phyloP scores from a whole-genome alignment of 208 protist genomes.

The Wallacemonas sp. region DNA sequence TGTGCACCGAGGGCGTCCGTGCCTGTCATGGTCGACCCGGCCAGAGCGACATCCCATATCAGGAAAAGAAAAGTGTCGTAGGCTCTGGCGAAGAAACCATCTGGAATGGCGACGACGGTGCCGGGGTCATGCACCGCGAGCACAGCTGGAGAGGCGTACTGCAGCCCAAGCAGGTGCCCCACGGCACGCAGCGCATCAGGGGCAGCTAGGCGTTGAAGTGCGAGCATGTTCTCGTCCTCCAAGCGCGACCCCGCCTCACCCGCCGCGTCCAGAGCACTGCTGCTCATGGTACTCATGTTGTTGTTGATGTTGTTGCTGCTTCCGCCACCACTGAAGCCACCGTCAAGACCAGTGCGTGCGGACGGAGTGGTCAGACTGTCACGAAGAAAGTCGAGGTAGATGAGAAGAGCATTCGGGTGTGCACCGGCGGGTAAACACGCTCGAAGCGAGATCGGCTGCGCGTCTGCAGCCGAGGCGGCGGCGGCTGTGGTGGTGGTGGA shows the following conservation, averaged over 20 bases:
- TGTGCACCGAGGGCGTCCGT: background rate
- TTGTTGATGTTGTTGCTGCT: background rate
- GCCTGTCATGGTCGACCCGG: background rate
- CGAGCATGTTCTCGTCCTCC: constrained; percentile 13
- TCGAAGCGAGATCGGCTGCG: constrained; percentile 20
- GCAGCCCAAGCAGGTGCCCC: constrained; percentile 46
- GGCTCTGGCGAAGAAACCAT: constrained; percentile 44
- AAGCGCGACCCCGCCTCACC: constrained; percentile 17
- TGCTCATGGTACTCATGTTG: no score
- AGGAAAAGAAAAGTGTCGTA: constrained; percentile 30
- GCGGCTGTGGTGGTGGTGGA: no score
- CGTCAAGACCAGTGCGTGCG: background rate
- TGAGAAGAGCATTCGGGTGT: constrained; percentile 54
- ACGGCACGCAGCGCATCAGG: constrained; percentile 21
- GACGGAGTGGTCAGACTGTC: constrained; percentile 3
- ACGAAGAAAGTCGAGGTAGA: constrained; percentile 12
- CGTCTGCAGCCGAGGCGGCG: constrained; percentile 11
- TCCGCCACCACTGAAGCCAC: background rate
- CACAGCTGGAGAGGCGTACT: constrained; percentile 39
- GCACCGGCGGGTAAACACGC: constrained; percentile 44
- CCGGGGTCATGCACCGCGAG: constrained; percentile 25
- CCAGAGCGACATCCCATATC: constrained; percentile 32
- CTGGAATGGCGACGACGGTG: constrained; percentile 31
- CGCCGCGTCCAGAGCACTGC: no score
- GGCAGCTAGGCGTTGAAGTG: constrained; percentile 1